Evolutionary conservation across 2,329 filamentous ascomycete species (phyloP).

Genomic region (Thielaviopsis musarum): DNA sequence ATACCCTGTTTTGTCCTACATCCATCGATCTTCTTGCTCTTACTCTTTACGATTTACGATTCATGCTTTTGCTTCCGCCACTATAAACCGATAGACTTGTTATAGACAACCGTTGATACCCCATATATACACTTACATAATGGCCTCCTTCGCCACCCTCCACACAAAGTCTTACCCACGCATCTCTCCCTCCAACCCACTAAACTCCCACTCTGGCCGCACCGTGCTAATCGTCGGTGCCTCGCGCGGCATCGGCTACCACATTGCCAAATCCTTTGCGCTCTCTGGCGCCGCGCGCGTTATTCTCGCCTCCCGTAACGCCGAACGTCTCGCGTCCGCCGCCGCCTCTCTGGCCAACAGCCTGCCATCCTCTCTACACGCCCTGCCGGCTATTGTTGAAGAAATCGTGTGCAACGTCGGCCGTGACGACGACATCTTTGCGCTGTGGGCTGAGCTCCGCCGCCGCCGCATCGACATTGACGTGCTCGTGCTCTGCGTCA

Average conservation of each 20-base stretch:
- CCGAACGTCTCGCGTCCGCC: conserved; percentile 16
- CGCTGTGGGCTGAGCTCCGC: conserved; percentile 18
- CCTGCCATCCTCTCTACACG: not conserved
- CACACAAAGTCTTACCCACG: conserved; percentile 22
- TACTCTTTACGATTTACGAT: not conserved
- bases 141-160: conserved; percentile 6
- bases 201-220: conserved; percentile 24
- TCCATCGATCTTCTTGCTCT: not conserved
- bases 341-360: conserved; percentile 13
- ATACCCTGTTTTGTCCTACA: no score
- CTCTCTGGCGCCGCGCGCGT: conserved; percentile 23
- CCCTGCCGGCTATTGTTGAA: conserved; percentile 12
- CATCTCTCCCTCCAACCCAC: conserved; percentile 22
- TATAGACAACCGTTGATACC: not conserved
- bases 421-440: conserved; percentile 12
- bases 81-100: not conserved
- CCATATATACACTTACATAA: not conserved
- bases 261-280: conserved; percentile 41
- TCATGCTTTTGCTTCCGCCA: not conserved
- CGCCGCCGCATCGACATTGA: conserved; percentile 15
- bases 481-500: conserved; percentile 19
- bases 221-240: conserved; percentile 51
- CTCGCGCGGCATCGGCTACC: conserved; percentile 47
- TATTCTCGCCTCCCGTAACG: conserved; percentile 23
- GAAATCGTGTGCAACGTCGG: conserved; percentile 16